Evolutionary conservation across 768 basidiomycete species (phyloP), one percentile per base, ranked within the genome.

Genomic region (Rubroboletus satanas): DNA sequence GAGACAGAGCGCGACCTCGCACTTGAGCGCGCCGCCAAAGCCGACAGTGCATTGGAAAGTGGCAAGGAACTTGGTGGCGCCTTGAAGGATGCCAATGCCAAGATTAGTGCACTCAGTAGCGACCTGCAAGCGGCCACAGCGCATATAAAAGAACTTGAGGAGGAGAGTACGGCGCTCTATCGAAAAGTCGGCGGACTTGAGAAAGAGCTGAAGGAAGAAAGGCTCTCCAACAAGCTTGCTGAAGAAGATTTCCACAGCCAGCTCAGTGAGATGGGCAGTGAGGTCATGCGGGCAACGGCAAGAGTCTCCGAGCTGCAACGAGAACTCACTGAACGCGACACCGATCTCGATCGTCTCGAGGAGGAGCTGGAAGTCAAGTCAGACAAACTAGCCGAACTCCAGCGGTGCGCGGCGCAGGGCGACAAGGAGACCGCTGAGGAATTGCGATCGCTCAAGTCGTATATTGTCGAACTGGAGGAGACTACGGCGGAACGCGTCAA

Each of bases 21-120:
- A 0, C 68, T 76, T 9, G 83, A 84, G 49, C 78, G 87, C 33
- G 83, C 82, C 0, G 75, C 76, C 57, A 85, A 85, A 62, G 86
- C 85, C 0, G 88, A 90, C 61, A 73, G 68, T 28, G 79, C 81
- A 12, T 71, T 90, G 48, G 85, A 83, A 66, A 80, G 74, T 50
- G 85, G 80, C 36, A 79, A 79, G 57, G 90, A 90, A 44, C 75
- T 90, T 1, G 89, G 87, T 2, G 80, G 80, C 0, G 85, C 85
- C 49, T 64, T 90, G 52, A 79, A 77, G 55, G 82, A 83, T 38
- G 86, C 85, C 18, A 87, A 89, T 56, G 77, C 83, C 52, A 78
- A 79, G 18, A 72, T 87, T 36, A 78, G 72, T 31, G 72, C 78
- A 48, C 71, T 85, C 42, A 79, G 80, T 63, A 74, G 75, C 14